phyloP scores from a whole-genome alignment of 768 basidiomycete genomes.

The Boletus sp. region DNA sequence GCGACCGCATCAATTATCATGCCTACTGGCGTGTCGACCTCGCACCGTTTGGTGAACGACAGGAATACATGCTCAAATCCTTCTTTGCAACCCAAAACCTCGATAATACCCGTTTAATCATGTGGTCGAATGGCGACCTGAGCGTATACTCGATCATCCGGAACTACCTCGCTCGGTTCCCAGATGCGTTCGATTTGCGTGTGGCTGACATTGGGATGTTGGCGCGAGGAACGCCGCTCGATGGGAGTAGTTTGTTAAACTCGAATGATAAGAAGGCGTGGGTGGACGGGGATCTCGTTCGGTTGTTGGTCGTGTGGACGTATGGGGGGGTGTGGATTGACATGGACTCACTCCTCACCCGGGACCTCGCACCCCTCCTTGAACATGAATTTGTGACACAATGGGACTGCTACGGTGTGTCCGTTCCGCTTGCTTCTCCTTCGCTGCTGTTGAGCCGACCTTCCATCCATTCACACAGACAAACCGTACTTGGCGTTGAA shows the following conservation, averaged over 20 bases:
- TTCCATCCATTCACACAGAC: slow-evolving; percentile 40
- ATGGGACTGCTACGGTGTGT: slow-evolving; percentile 96
- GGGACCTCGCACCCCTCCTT: slow-evolving; percentile 80
- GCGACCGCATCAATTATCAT: slow-evolving; percentile 69
- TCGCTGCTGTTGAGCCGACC: background rate
- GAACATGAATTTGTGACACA: slow-evolving; percentile 98
- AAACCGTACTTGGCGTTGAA: slow-evolving; percentile 79
- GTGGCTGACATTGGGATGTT: slow-evolving; percentile 65
- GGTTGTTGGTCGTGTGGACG: slow-evolving; percentile 84
- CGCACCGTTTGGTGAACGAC: slow-evolving; percentile 72
- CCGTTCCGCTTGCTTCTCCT: background rate
- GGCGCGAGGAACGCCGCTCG: slow-evolving; percentile 75
- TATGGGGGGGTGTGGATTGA: slow-evolving; percentile 96
- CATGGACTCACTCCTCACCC: slow-evolving; percentile 92
- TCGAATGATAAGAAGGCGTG: slow-evolving; percentile 79
- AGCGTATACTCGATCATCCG: slow-evolving; percentile 53
- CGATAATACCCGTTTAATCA: slow-evolving; percentile 57
- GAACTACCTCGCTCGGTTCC: slow-evolving; percentile 59
- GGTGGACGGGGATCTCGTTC: slow-evolving; percentile 93
- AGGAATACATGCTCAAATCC: slow-evolving; percentile 89
- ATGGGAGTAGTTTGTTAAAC: slow-evolving; percentile 59
- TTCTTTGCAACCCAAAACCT: slow-evolving; percentile 91
- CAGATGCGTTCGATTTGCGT: slow-evolving; percentile 68
- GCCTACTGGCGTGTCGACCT: slow-evolving; percentile 95
- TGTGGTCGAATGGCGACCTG: slow-evolving; percentile 92